Base-by-base conservation (phyloP, 2,329 filamentous ascomycete species). In the Cladosporium sp. region DNA sequence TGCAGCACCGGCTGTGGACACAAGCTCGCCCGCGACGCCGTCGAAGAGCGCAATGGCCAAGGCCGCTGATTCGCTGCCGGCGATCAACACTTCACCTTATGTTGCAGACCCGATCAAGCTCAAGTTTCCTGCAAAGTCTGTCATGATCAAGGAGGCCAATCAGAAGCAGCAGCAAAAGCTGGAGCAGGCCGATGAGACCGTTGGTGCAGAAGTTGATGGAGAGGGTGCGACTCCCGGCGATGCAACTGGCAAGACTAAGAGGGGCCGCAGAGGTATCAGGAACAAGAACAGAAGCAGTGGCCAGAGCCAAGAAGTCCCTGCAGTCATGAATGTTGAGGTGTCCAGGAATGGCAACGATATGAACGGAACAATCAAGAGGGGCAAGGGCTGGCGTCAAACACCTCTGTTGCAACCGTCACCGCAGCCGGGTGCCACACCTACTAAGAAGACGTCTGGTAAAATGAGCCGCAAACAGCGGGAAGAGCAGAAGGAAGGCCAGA, bases 321-420 rank as follows among this genome's bases (percentile, higher is more conserved):
- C 61, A 13, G 59, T 64, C 43, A 66, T 66, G 64, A 66, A 66
- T 49, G 43, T 61, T 22, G 64, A 68, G 28, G 67, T 68, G 6
- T 68, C 64, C 13, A 59, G 66, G 41, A 69, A 68, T 50, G 66
- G 66, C 7, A 69, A 69, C 45, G 65, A 68, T 49, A 68, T 65
- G 70, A 70, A 63, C 55, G 63, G 65, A 51, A 59, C 56, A 43
- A 60, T 63, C 10, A 70, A 68, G 22, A 78, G 77, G 63, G 80
- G 77, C 52, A 84, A 83, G 62, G 83, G 83, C 22, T 86, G 83
- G 83, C 78, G 83, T 55, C 79, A 83, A 61, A 86, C 83, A 38
- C 83, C 83, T 0, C 75, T 86, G 53, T 75, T 86, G 14, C 80
- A 89, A 79, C 74, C 85, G 68, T 68, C 79, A 70, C 66, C 72